Base-by-base conservation (phyloP, 2,329 filamentous ascomycete species). In the Paracorniculantispora psalliotae region DNA sequence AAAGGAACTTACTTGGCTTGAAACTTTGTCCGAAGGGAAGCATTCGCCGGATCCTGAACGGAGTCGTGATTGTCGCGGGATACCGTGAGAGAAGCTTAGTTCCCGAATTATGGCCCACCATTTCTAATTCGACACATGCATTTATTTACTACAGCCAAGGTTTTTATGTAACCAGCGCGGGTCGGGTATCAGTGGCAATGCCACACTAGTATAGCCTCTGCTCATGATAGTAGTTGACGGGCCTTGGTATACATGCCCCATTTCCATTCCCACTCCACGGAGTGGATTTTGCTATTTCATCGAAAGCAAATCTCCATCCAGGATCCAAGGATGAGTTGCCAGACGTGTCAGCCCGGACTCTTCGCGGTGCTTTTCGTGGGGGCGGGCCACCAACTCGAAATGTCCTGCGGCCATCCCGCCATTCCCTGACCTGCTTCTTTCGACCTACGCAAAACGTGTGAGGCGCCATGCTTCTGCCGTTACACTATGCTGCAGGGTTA, bases 401-500 rank as follows among this genome's bases (percentile, higher is more conserved):
- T 35, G 28, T n/a, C 35, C 55, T 43, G 46, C 55, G 55, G 55
- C 37, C 55, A 57, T 57, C 55, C 55, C 55, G 55, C 48, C 28
- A 25, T 51, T 51, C 30, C 30, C 25, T 30, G 26, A 35, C 35
- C 55, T 43, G 35, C 43, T 44, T 57, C 46, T 48, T 39, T 44
- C 21, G 43, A 49, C 39, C 43, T 28, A 3, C 2, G 17, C 15
- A 30, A 15, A 28, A 23, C 15, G 26, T 41, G 17, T 17, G 23
- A 41, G 30, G 53, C 53, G 44, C 30, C 33, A 39, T 56, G 28
- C 35, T 28, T 37, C 41, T 56, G 28, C 19, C 10, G 21, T 26
- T 19, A 30, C 7, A 28, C 33, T 35, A 28, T 26, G n/a, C 26
- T 54, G 51, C 37, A 28, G 35, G 6, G n/a, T 43, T 15, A 23